These are phyloP conservation scores for Ceratocystis diversiconidia DNA, from an alignment of 2,329 filamentous ascomycete species.

Conservation along the genomic window DNA sequence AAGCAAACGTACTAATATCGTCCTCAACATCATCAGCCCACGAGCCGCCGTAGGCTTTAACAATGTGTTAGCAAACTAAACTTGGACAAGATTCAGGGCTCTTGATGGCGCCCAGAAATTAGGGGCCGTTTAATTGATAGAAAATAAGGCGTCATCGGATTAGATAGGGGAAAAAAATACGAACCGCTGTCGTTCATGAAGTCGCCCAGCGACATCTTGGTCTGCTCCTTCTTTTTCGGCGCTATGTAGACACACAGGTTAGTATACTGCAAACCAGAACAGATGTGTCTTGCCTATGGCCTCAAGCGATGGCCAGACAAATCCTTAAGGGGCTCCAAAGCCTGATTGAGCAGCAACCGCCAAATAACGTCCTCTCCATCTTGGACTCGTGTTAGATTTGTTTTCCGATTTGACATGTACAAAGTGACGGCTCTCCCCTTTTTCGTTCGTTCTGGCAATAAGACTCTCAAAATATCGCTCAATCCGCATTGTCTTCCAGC, in stretches of 20 bases:
- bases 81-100: not conserved
- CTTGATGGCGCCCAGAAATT: not conserved
- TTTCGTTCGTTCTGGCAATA: not conserved
- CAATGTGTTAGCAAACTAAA: constrained; percentile 3
- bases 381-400: not conserved
- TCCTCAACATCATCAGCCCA: constrained; percentile 99
- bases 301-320: not conserved
- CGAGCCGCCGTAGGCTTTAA: constrained; percentile 50
- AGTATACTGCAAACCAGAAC: constrained; percentile 11
- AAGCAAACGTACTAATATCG: constrained; percentile 49
- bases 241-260: constrained; percentile 36
- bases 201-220: constrained; percentile 96
- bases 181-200: constrained; percentile 62
- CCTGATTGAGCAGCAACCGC: not conserved
- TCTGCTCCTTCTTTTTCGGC: constrained; percentile 82
- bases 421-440: not conserved
- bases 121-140: not conserved
- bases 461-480: not conserved
- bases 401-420: constrained; percentile 3
- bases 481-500: not conserved
- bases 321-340: not conserved
- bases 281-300: not conserved
- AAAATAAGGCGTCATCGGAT: not conserved
- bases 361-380: not conserved
- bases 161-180: not conserved